Evolutionary conservation across 1,139 yeast species (phyloP).

Genomic region (Saccharomyces hybrid): DNA sequence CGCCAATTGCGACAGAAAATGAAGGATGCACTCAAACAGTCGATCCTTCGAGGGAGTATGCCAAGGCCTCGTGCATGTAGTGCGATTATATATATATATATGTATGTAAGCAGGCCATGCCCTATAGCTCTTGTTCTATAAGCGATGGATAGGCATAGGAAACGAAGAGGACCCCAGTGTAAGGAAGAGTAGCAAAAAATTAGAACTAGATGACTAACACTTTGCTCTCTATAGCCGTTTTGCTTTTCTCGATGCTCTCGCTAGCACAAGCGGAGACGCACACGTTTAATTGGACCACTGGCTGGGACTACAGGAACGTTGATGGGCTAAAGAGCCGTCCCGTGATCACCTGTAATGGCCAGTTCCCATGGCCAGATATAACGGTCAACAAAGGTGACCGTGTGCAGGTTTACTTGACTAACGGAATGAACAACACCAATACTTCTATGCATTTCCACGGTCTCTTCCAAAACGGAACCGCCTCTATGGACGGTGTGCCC

Average conservation of each 20-base stretch:
- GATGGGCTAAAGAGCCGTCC: conserved; percentile 63
- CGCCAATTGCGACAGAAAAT: neutral
- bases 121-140: neutral
- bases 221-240: neutral
- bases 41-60: neutral
- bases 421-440: conserved; percentile 57
- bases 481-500: conserved; percentile 83
- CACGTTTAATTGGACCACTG: conserved; percentile 62
- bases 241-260: neutral
- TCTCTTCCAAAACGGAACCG: conserved; percentile 66
- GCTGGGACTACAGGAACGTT: conserved; percentile 64
- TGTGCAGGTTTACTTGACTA: conserved; percentile 58
- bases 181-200: neutral
- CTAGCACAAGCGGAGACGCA: conserved; percentile 46
- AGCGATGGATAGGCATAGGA: neutral
- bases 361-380: conserved; percentile 81
- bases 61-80: neutral
- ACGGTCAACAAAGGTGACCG: conserved; percentile 69
- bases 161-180: neutral
- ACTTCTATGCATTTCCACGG: conserved; percentile 91
- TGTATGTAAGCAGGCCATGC: neutral
- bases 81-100: neutral
- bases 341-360: conserved; percentile 72
- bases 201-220: neutral
- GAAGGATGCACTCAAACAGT: neutral